Evolutionary conservation across 2,329 filamentous ascomycete species (phyloP), one percentile per base, ranked within the genome.

Genomic region (Neopestalotiopsis clavispora): DNA sequence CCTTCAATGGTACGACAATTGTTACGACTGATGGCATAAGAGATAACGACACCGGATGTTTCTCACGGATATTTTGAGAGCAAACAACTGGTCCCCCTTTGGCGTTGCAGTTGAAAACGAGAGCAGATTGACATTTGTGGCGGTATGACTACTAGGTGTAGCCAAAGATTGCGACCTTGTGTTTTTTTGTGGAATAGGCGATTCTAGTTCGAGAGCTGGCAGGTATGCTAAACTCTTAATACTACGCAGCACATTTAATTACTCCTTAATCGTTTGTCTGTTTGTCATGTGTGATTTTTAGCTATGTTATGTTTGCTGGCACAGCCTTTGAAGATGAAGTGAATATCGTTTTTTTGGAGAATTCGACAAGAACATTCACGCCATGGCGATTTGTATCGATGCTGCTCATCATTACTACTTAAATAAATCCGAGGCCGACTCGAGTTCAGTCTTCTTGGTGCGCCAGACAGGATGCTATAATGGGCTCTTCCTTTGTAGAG

Each of bases 1-100:
- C 45, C 45, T n/a, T 57, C 45, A 66, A 42, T 9, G 57, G 59
- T 23, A 63, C 66, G 66, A 67, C 66, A 62, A 30, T 63, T 49
- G 40, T 62, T 67, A 67, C 59, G 66, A 67, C 66, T 67, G 20
- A 67, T 67, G 66, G 65, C 58, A 67, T 67, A 67, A 67, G 66
- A 67, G 66, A 67, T 67, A 56, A 62, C 65, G 65, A 67, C 52
- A 57, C 65, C 58, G 65, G 32, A 20, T 61, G 65, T 32, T 66
- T 67, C 65, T 59, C 17, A 56, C 28, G 65, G 52, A 30, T 60
- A 34, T 34, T 34, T 62, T 62, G 59, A 56, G 65, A 60, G 65
- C 40, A 67, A 45, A 67, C 56, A 67, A 56, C 65, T 45, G 65
- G 65, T 56, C 58, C 58, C 40, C 52, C 56, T 60, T 60, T 45